Evolutionary conservation across 83 land plant species (phyloP), one percentile per base, ranked within the genome.

Genomic region (Larix sibirica): DNA sequence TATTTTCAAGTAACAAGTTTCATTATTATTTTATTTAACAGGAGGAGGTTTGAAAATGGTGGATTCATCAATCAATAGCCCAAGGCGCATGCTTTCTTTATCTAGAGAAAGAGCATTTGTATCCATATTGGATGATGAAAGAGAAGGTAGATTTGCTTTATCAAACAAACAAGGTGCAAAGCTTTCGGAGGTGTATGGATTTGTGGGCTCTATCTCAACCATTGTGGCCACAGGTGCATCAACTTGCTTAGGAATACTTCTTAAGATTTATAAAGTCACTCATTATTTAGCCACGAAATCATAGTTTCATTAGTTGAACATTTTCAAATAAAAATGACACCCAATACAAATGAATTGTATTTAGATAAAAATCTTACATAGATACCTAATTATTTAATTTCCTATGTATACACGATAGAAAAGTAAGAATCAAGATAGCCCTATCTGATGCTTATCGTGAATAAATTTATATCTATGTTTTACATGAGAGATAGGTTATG

Each of bases 121-220:
- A 16, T 86, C 90, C 13, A 77, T 90, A 5, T 58, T 60, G 33
- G 94, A 85, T 61, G 66, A 71, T 50, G 86, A 83, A 36, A 85
- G 83, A 56, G 83, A 79, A 66, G 83, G 84, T 40, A 75, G 84
- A 71, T 38, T 76, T 60, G 85, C 79, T 31, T 18, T 85, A 17
- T 83, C 89, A 64, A 84, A 83, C 23, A 91, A 89, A 42, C 90
- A 89, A 81, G 80, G 92, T 33, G 92, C 95, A 21, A 94, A 94
- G 60, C 87, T 91, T 56, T 86, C 93, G 0, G 97, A 94, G 83
- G 95, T 94, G 42, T 94, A 94, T 86, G 97, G 97, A 4, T 94
- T 94, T 78, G 94, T 94, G 4, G 95, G 97, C 0, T 90, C 93
- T 62, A 94, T 94, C 77, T 82, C 92, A 21, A 92, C 95, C 40